Evolutionary conservation across 805 yeast species (phyloP).

Genomic region (Citeromyces matritensis): DNA sequence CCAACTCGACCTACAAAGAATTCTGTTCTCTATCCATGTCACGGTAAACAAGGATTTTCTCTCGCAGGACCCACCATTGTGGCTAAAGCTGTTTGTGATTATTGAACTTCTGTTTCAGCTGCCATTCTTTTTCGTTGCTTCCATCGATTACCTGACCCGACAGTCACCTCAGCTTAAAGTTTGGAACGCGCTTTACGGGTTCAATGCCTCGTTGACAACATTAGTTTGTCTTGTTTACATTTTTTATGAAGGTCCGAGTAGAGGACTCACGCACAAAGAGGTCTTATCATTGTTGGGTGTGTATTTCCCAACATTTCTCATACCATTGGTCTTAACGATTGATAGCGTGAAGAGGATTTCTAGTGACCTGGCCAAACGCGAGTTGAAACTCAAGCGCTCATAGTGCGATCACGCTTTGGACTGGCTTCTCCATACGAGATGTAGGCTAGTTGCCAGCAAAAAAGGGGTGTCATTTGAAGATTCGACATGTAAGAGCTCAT

Average conservation of each 20-base stretch:
- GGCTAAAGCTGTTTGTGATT: slow-evolving; percentile 62
- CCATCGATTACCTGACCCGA: slow-evolving; percentile 9
- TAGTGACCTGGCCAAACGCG: too few relatives aligned
- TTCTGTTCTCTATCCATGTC: slow-evolving; percentile 44
- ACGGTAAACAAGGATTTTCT: slow-evolving; percentile 58
- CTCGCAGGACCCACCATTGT: slow-evolving; percentile 32
- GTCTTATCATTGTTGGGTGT: slow-evolving; percentile 27
- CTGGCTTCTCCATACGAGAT: too few relatives aligned
- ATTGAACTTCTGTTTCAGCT: slow-evolving; percentile 65
- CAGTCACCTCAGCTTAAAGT: slow-evolving; percentile 10
- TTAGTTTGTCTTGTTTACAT: slow-evolving; percentile 52
- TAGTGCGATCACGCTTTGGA: too few relatives aligned
- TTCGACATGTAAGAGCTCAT: background rate
- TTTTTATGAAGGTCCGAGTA: slow-evolving; percentile 14
- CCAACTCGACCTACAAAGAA: slow-evolving; percentile 30
- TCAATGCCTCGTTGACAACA: slow-evolving; percentile 75
- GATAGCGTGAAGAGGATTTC: too few relatives aligned
- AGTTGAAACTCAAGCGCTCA: too few relatives aligned
- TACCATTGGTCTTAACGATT: slow-evolving; percentile 42
- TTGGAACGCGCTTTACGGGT: slow-evolving; percentile 48
- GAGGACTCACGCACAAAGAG: slow-evolving; percentile 23
- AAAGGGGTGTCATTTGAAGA: too few relatives aligned
- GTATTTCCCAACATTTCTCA: slow-evolving; percentile 57
- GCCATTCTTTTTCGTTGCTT: slow-evolving; percentile 54
- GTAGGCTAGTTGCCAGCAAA: too few relatives aligned